These are phyloP conservation scores for Auriculariales sp. DNA, from an alignment of 768 basidiomycete genomes.

Conservation along the genomic window DNA sequence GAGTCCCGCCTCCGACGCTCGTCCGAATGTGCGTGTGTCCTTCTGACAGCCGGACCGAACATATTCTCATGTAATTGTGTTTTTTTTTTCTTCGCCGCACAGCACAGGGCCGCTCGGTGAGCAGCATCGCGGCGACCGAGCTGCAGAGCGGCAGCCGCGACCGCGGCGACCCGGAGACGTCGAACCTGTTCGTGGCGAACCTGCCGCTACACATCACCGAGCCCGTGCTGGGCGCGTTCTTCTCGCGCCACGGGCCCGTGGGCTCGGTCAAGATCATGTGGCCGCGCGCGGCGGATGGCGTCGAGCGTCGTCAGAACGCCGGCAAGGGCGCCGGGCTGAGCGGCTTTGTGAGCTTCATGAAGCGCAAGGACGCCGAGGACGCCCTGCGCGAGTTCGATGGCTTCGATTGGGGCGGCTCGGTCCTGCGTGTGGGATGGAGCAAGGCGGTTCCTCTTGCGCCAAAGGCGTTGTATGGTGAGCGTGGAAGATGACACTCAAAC, in stretches of 20 bases:
- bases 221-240: conserved; percentile 73
- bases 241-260: conserved; percentile 85
- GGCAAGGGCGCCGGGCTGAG: conserved; percentile 67
- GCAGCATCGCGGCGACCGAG: conserved; percentile 65
- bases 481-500: not conserved
- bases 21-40: conserved; percentile 9
- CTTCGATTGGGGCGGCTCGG: conserved; percentile 83
- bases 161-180: conserved; percentile 81
- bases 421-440: conserved; percentile 89
- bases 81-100: not conserved
- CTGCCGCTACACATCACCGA: conserved; percentile 80
- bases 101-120: conserved; percentile 65
- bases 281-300: conserved; percentile 66
- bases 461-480: conserved; percentile 61
- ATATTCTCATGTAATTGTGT: conserved; percentile 1
- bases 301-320: conserved; percentile 50
- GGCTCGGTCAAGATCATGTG: conserved; percentile 97
- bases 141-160: conserved; percentile 84
- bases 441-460: conserved; percentile 83
- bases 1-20: conserved; percentile 71
- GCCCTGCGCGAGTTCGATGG: conserved; percentile 87
- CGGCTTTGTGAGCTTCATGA: conserved; percentile 97
- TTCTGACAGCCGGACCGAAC: conserved; percentile 19
- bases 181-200: conserved; percentile 93
- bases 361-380: conserved; percentile 74